These are phyloP conservation scores for Athelia sp. DNA, from an alignment of 1,284 basidiomycete genomes.

Conservation along the genomic window DNA sequence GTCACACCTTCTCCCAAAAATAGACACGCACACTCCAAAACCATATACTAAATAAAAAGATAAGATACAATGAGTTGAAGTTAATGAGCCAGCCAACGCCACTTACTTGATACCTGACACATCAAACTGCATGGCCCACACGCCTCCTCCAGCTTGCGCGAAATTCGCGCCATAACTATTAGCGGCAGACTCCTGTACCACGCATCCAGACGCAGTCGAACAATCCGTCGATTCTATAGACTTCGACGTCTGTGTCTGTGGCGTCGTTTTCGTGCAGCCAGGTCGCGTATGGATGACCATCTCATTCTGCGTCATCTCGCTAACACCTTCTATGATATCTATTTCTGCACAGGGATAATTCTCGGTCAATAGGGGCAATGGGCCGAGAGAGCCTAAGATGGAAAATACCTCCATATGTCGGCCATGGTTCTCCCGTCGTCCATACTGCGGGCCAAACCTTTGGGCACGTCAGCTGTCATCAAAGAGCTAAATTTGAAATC, in stretches of 20 bases:
- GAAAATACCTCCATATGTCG: background rate
- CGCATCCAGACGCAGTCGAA: slow-evolving; percentile 52
- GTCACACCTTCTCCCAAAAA: background rate
- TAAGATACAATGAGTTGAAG: slow-evolving; percentile 1
- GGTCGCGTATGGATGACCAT: slow-evolving; percentile 53
- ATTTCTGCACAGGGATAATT: slow-evolving; percentile 34
- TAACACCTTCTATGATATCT: slow-evolving; percentile 55
- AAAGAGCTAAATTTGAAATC: too few relatives aligned
- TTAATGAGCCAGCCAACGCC: slow-evolving; percentile 1
- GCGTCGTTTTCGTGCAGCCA: slow-evolving; percentile 33
- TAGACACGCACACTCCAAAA: slow-evolving; percentile 63
- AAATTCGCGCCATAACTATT: slow-evolving; percentile 61
- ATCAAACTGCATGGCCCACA: slow-evolving; percentile 68
- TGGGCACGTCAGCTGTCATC: too few relatives aligned
- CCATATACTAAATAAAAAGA: slow-evolving; percentile 48
- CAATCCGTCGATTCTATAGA: slow-evolving; percentile 34
- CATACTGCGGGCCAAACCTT: background rate
- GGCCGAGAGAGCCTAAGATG: too few relatives aligned
- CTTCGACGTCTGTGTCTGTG: slow-evolving; percentile 27
- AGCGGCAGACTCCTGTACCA: slow-evolving; percentile 49
- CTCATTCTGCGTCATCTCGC: slow-evolving; percentile 45
- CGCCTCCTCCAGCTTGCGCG: slow-evolving; percentile 62
- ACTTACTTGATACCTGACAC: slow-evolving; percentile 54
- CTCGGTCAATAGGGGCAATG: slow-evolving; percentile 1
- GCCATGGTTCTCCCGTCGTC: background rate